phyloP scores from a whole-genome alignment of 2,329 filamentous ascomycete species.

The Fusarium udum region DNA sequence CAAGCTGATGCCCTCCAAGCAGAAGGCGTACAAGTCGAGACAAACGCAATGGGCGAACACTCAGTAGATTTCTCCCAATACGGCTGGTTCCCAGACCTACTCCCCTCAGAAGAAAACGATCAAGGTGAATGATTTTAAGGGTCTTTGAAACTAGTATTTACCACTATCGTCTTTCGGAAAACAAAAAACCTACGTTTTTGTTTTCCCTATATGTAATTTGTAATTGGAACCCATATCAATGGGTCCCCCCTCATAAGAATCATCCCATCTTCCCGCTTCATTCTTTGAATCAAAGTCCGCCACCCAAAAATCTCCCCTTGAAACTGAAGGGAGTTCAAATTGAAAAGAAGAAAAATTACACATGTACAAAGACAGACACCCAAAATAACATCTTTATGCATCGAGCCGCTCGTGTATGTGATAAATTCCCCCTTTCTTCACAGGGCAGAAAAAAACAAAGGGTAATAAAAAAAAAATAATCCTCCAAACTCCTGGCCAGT shows the following conservation, averaged over 20 bases:
- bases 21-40: slow-evolving; percentile 63
- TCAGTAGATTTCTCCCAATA: slow-evolving; percentile 60
- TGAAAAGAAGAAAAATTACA: slow-evolving; percentile 26
- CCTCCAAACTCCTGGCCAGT: slow-evolving; percentile 47
- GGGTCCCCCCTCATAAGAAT: slow-evolving; percentile 38
- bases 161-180: slow-evolving; percentile 37
- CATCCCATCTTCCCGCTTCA: slow-evolving; percentile 44
- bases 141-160: slow-evolving; percentile 43
- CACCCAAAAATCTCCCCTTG: slow-evolving; percentile 7
- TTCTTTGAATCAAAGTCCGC: slow-evolving; percentile 29
- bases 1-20: slow-evolving; percentile 61
- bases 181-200: not conserved
- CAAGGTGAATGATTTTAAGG: slow-evolving; percentile 5
- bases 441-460: slow-evolving; percentile 4
- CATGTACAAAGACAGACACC: slow-evolving; percentile 29
- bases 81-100: slow-evolving; percentile 64
- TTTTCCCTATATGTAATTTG: slow-evolving; percentile 39
- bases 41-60: slow-evolving; percentile 60
- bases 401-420: slow-evolving; percentile 43
- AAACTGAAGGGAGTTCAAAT: not conserved
- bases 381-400: slow-evolving; percentile 35
- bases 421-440: slow-evolving; percentile 34
- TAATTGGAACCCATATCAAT: slow-evolving; percentile 34
- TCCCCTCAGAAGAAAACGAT: slow-evolving; percentile 57
- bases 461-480: not conserved